Percentiles rank a stretch among this genome's conserved stretches.
These are phyloP conservation scores for Aegle marmelos DNA, from an alignment of 345 rosid genomes.

Conservation along the genomic window DNA sequence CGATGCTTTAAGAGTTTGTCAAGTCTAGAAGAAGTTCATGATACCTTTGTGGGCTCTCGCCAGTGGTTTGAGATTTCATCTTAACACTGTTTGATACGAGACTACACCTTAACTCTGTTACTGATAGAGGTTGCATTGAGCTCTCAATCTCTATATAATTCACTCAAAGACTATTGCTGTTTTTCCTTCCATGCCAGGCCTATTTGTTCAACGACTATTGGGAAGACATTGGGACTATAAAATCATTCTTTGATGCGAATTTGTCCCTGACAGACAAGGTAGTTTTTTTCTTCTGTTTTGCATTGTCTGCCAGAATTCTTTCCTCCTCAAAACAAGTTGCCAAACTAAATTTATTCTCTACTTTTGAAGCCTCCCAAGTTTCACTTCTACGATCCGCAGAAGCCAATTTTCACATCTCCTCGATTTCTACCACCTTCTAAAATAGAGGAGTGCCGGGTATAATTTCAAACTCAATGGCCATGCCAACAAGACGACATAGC, in stretches of 20 bases:
- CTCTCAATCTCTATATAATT: neutral
- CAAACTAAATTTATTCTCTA: conserved; percentile 35
- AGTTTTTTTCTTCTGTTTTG: conserved; percentile 11
- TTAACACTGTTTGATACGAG: neutral
- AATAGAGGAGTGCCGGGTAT: conserved; percentile 78
- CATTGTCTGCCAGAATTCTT: neutral
- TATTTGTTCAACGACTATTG: conserved; percentile 84
- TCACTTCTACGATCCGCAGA: conserved; percentile 74
- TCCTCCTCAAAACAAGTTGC: conserved; percentile 2
- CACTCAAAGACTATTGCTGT: neutral
- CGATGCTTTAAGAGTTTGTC: neutral
- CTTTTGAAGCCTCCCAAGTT: conserved; percentile 61
- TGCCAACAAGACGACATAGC: neutral
- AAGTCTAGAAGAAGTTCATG: neutral
- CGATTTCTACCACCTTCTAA: conserved; percentile 88
- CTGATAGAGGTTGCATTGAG: neutral
- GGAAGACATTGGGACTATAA: conserved; percentile 89
- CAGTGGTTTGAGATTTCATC: neutral
- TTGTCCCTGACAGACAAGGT: conserved; percentile 82
- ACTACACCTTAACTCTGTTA: too few relatives aligned
- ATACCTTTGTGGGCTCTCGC: neutral
- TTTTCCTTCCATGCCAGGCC: conserved; percentile 59
- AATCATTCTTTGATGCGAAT: conserved; percentile 79
- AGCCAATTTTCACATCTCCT: conserved; percentile 82
- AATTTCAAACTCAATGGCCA: conserved; percentile 2